Conservation (phyloP, 257 asterid genomes). For the Gardenia jasminoides region DNA sequence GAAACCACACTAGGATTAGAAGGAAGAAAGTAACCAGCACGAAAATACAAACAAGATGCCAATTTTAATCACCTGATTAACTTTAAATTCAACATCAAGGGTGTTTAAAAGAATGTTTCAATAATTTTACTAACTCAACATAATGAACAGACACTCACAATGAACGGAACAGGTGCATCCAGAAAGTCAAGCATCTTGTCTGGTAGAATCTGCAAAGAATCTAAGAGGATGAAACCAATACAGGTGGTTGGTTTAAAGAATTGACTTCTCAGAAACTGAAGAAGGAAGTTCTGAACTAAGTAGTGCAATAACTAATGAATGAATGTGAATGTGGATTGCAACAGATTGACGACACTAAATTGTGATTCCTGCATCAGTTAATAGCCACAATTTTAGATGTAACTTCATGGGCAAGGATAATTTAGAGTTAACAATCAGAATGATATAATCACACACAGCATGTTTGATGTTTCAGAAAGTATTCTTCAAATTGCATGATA, state of each 20-base stretch:
- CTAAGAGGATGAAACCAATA: constrained; percentile 10
- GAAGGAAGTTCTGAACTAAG: not conserved
- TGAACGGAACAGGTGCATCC: constrained; percentile 97
- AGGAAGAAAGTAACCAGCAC: not conserved
- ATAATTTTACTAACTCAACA: not conserved
- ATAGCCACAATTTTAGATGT: not conserved
- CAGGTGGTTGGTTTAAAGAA: constrained; percentile 6
- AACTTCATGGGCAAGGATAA: not conserved
- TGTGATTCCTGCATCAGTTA: not conserved
- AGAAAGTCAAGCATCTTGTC: constrained; percentile 88
- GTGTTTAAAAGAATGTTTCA: not conserved
- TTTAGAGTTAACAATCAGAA: not conserved
- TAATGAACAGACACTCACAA: constrained; percentile 51
- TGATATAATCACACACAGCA: not conserved
- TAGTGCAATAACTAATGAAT: not conserved
- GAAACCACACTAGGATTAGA: not conserved
- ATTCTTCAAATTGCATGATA: not conserved
- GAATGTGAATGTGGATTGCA: too few species aligned
- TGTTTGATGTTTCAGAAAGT: constrained; percentile 2
- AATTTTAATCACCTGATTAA: not conserved
- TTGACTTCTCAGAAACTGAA: not conserved
- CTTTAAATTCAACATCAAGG: not conserved
- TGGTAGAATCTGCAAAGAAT: constrained; percentile 72
- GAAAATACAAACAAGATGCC: not conserved
- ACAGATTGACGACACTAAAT: not conserved